phyloP scores from a whole-genome alignment of 179 eudicot species.

The Nepenthes alata region DNA sequence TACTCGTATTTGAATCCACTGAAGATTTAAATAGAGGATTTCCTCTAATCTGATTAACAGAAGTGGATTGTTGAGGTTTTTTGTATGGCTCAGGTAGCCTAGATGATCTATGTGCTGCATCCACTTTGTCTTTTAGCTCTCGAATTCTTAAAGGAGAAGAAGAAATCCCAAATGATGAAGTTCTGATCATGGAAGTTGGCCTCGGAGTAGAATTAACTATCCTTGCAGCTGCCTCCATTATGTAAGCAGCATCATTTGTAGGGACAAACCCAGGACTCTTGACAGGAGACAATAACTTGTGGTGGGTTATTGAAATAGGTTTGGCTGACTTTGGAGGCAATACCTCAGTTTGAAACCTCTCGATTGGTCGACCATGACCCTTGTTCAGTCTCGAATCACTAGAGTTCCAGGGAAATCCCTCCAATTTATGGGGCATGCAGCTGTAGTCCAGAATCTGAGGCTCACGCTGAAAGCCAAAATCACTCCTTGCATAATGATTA shows the following conservation, averaged over 20 bases:
- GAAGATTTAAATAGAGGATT: slow-evolving; percentile 23
- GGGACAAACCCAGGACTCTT: slow-evolving; percentile 78
- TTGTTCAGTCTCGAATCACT: slow-evolving; percentile 29
- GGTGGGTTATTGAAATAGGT: slow-evolving; percentile 60
- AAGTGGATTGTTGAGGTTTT: slow-evolving; percentile 14
- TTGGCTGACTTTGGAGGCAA: slow-evolving; percentile 84
- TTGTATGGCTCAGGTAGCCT: slow-evolving; percentile 32
- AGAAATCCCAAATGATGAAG: slow-evolving; percentile 44
- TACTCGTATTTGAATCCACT: slow-evolving; percentile 26
- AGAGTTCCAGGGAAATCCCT: slow-evolving; percentile 34
- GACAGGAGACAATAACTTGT: slow-evolving; percentile 75
- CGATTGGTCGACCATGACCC: slow-evolving; percentile 44
- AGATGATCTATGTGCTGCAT: slow-evolving; percentile 41
- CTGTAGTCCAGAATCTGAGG: slow-evolving; percentile 33
- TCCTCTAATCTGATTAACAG: slow-evolving; percentile 22
- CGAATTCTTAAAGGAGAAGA: slow-evolving; percentile 55
- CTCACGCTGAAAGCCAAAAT: slow-evolving; percentile 28
- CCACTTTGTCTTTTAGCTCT: slow-evolving; percentile 55
- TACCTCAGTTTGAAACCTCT: slow-evolving; percentile 76
- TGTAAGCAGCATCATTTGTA: slow-evolving; percentile 53
- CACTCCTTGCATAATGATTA: slow-evolving; percentile 25
- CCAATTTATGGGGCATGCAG: slow-evolving; percentile 30
- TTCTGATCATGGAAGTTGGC: slow-evolving; percentile 28
- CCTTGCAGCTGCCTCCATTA: slow-evolving; percentile 75
- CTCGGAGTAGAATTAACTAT: slow-evolving; percentile 59